Evolutionary conservation across 2,329 filamentous ascomycete genomes (phyloP).

Genomic region (Fusarium equiseti): DNA sequence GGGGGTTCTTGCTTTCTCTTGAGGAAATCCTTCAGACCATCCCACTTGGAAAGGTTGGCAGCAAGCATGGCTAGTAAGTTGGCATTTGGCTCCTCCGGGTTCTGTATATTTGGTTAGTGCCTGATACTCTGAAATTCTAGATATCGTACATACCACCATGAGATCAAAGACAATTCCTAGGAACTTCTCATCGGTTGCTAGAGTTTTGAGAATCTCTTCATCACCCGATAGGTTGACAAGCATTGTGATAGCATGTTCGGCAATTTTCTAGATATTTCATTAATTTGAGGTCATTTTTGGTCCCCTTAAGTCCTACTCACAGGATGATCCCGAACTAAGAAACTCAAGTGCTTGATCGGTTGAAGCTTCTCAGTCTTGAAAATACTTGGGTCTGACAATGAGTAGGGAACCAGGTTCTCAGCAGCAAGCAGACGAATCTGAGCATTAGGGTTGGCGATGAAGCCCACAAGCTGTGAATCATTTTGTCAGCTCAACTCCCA

Average conservation of each 20-base stretch:
- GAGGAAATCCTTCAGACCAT: conserved; percentile 77
- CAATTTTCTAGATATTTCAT: conserved; percentile 74
- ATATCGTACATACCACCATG: conserved; percentile 72
- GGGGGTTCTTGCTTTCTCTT: conserved; percentile 76
- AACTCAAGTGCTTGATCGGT: conserved; percentile 87
- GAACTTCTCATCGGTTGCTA: conserved; percentile 85
- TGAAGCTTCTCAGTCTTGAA: conserved; percentile 86
- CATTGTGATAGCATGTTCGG: conserved; percentile 92
- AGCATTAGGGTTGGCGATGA: conserved; percentile 91
- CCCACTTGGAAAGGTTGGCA: conserved; percentile 88
- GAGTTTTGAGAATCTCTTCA: conserved; percentile 75
- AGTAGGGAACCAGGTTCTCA: conserved; percentile 89
- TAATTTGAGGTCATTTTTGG: neutral
- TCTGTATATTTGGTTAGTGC: conserved; percentile 58
- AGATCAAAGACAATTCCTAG: conserved; percentile 78
- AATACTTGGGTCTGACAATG: conserved; percentile 76
- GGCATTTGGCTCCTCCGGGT: conserved; percentile 81
- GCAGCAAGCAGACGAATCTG: conserved; percentile 88
- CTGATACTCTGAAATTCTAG: neutral
- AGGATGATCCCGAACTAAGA: conserved; percentile 85
- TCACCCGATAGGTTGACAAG: conserved; percentile 89
- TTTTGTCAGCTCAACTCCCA: conserved; percentile 13
- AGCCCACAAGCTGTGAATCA: conserved; percentile 81
- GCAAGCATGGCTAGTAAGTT: conserved; percentile 91
- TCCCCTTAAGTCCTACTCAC: conserved; percentile 61